Percentiles rank a stretch among this genome's conserved stretches.
Conservation (phyloP, 2,329 filamentous ascomycete genomes). For the Nigrospora osmanthi region DNA sequence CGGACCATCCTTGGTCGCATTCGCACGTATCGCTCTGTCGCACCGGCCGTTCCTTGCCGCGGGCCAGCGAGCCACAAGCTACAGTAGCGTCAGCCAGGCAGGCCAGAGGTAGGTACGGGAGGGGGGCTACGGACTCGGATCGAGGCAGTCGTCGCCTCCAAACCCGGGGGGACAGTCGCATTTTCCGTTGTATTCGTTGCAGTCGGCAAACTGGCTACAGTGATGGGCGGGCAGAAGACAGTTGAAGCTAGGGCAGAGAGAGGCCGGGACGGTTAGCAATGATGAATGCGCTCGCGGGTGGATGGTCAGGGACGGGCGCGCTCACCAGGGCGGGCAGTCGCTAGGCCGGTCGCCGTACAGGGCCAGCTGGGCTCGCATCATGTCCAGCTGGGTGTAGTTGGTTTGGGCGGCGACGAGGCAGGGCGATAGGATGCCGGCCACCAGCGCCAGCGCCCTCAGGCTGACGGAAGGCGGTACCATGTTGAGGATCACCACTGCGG, state of each 20-base stretch:
- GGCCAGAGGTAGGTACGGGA: not conserved
- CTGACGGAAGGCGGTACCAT: not conserved
- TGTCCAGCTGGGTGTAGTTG: constrained; percentile 55
- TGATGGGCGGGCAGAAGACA: constrained; percentile 88
- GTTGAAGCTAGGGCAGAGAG: constrained; percentile 67
- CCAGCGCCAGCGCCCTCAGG: constrained; percentile 1
- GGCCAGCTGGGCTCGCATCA: constrained; percentile 58
- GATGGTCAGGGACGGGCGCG: constrained; percentile 4
- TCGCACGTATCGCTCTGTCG: constrained; percentile 66
- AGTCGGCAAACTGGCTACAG: constrained; percentile 84
- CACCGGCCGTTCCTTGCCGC: constrained; percentile 70
- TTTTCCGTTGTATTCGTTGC: constrained; percentile 85
- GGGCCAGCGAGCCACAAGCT: constrained; percentile 81
- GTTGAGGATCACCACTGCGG: too few species aligned
- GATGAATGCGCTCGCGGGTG: not conserved
- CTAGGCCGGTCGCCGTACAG: constrained; percentile 66
- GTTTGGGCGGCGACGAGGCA: constrained; percentile 21
- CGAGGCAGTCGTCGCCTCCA: constrained; percentile 86
- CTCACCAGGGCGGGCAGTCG: constrained; percentile 71
- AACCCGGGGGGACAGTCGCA: constrained; percentile 90
- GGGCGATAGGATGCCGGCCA: not conserved
- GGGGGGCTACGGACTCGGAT: constrained; percentile 51
- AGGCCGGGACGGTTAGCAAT: too few species aligned
- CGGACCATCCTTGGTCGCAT: constrained; percentile 89
- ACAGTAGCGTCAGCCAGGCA: constrained; percentile 1